Conservation (phyloP, 2,329 filamentous ascomycete genomes). For the Aspergillus viridinutans region DNA sequence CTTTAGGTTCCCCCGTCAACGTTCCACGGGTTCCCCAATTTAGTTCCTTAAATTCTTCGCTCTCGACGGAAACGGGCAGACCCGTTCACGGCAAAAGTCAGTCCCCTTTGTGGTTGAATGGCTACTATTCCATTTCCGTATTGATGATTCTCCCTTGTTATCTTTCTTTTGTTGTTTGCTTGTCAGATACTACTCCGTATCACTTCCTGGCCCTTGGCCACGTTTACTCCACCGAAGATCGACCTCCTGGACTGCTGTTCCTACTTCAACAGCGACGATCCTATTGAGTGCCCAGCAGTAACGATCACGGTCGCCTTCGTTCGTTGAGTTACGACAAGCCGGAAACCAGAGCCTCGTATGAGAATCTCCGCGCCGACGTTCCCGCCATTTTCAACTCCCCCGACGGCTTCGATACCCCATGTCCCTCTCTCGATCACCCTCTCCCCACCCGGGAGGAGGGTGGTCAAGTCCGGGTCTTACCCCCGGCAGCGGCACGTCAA, state of each 20-base stretch:
- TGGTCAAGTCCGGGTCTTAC: slow-evolving; percentile 82
- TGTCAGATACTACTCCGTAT: neutral
- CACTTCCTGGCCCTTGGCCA: neutral
- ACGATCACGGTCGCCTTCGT: neutral
- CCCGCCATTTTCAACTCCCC: slow-evolving; percentile 6
- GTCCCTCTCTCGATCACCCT: slow-evolving; percentile 84
- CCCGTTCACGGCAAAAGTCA: neutral
- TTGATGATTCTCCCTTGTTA: neutral
- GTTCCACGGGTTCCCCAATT: neutral
- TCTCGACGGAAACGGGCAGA: neutral
- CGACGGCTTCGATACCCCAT: slow-evolving; percentile 61
- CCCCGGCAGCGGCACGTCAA: slow-evolving; percentile 67
- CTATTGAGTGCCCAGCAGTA: neutral
- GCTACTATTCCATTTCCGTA: neutral
- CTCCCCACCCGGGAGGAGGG: slow-evolving; percentile 75
- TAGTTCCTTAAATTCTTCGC: neutral
- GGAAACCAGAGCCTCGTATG: neutral
- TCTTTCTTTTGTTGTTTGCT: neutral
- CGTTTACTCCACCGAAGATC: neutral
- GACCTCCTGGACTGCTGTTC: neutral
- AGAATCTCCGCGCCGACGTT: neutral
- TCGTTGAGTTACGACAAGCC: neutral
- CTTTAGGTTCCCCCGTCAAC: neutral
- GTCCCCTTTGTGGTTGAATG: neutral
- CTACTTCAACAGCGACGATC: neutral